Base-by-base conservation (phyloP, 1,139 yeast species). In the Pichia kudriavzevii region DNA sequence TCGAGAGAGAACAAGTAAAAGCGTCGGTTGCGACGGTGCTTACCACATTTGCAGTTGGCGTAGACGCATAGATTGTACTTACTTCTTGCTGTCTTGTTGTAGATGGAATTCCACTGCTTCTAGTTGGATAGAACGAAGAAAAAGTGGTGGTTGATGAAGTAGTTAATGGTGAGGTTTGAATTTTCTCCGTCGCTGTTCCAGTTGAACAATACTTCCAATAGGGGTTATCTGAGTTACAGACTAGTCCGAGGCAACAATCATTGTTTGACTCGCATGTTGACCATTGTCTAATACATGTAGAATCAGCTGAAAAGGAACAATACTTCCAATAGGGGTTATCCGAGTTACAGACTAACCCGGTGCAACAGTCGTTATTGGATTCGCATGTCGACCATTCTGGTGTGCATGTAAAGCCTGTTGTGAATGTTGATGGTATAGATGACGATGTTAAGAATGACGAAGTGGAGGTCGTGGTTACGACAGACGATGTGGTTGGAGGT, bases 1-100 rank as follows among this genome's bases (percentile, higher is more conserved):
- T 20, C 2, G 28, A 15, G 1, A 38, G 29, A 1, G 31, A 29
- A 38, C 41, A 38, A 7, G 19, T 19, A 12, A 4, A n/a, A 7
- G 30, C 28, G n/a, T 13, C 11, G 13, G 34, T 26, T 15, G 26
- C 30, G 10, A 26, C 31, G 12, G 34, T 31, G 4, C 19, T 9
- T 7, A 24, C 13, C 7, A 16, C 35, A 11, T 22, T 8, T 16
- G 22, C 9, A 2, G 36, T 10, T 4, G 31, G 22, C 6, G 27
- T 18, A 4, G 28, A 24, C 16, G 14, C 28, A 7, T 22, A 18
- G 7, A 20, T 19, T 8, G 18, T 13, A 5, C 30, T 28, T 12
- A 9, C 17, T 11, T 17, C 10, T 3, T 18, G 9, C 3, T 22
- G 11, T 8, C 12, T 14, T 10, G 21, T 15, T 10, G 22, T 22